Evolutionary conservation across 352 stramenopile species (phyloP).

Genomic region (Globisporangium polare): DNA sequence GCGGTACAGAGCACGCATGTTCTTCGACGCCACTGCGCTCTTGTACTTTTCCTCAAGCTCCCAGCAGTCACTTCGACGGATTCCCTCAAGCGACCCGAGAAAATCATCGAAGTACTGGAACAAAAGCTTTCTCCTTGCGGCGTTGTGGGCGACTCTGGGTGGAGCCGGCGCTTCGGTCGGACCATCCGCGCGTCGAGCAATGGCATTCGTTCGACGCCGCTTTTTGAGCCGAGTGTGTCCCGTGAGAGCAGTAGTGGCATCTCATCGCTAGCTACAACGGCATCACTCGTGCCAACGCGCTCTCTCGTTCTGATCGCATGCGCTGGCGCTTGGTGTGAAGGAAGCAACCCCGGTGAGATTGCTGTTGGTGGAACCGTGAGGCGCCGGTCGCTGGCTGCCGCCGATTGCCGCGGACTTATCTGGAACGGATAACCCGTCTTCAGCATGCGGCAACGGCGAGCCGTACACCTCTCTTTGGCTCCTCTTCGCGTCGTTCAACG

Average conservation of each 20-base stretch:
- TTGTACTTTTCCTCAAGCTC: conserved; percentile 33
- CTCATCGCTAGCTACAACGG: no score
- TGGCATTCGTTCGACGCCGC: not conserved
- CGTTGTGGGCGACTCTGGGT: conserved; percentile 28
- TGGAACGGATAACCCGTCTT: not conserved
- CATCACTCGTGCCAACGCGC: no score
- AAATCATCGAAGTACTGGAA: conserved; percentile 39
- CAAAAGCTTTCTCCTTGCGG: conserved; percentile 34
- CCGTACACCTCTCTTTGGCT: not conserved
- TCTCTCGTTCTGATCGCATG: no score
- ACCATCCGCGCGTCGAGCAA: not conserved
- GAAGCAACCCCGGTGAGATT: not conserved
- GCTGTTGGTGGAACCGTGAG: no score
- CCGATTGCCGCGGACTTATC: not conserved
- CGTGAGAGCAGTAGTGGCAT: not conserved
- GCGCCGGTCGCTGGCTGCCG: no score
- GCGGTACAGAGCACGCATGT: conserved; percentile 23
- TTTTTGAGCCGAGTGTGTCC: not conserved
- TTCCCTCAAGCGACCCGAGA: conserved; percentile 16
- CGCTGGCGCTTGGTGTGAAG: not conserved
- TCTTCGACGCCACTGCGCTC: conserved; percentile 30
- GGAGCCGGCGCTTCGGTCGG: conserved; percentile 6
- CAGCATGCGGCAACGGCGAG: no score
- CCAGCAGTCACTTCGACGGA: conserved; percentile 47
- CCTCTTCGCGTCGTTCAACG: not conserved